These are phyloP conservation scores for Solanum lycopersicoides DNA, from an alignment of 257 asterid genomes.

Conservation along the genomic window DNA sequence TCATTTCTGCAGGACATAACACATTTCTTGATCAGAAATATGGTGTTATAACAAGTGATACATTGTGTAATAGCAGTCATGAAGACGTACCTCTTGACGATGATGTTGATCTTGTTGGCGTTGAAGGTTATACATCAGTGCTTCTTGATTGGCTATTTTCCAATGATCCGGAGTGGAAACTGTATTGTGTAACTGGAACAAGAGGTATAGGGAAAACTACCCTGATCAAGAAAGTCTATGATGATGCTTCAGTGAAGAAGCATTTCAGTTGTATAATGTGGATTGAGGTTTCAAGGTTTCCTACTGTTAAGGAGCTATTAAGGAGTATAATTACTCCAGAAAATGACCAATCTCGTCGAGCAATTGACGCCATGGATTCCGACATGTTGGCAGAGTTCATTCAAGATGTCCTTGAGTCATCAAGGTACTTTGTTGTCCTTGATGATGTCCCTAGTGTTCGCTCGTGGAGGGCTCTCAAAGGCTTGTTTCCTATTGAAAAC, in stretches of 20 bases:
- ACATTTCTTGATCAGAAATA: neutral
- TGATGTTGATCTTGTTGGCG: slow-evolving; percentile 15
- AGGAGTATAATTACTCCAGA: neutral
- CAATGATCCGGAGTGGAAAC: neutral
- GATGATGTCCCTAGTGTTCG: slow-evolving; percentile 10
- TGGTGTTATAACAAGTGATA: neutral
- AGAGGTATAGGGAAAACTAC: slow-evolving; percentile 28
- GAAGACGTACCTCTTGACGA: neutral
- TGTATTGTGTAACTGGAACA: slow-evolving; percentile 16
- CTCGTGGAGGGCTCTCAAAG: slow-evolving; percentile 5
- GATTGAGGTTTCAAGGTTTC: slow-evolving; percentile 5
- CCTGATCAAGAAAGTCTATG: slow-evolving; percentile 9
- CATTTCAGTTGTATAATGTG: slow-evolving; percentile 3
- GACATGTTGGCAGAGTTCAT: neutral
- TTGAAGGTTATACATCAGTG: slow-evolving; percentile 1
- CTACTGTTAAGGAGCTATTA: neutral
- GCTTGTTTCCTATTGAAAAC: slow-evolving; percentile 4
- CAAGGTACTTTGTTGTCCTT: slow-evolving; percentile 6
- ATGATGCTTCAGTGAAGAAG: slow-evolving; percentile 4
- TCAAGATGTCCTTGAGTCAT: neutral
- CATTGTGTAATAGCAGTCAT: neutral
- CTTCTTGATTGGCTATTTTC: slow-evolving; percentile 3
- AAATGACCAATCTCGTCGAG: neutral
- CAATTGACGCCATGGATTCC: neutral
- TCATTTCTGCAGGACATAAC: neutral